Base-by-base conservation (phyloP, 306 rosid species). In the Rosa persica region DNA sequence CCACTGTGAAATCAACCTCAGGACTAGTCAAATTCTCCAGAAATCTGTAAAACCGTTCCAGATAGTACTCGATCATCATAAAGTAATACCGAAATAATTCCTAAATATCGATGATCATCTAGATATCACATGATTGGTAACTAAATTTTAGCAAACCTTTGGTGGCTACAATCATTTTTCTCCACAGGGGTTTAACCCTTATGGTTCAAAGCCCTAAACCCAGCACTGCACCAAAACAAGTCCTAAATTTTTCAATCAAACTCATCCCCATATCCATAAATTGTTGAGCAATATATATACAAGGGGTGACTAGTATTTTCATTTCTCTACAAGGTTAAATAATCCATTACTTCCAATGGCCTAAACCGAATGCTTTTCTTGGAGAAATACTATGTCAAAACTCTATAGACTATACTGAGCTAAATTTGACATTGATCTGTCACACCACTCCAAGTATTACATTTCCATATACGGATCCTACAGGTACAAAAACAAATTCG, bases 21-120 rank as follows among this genome's bases (percentile, higher is more conserved):
- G 87, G 83, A 38, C 85, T 83, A 90, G 81, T 88, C 64, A 89
- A 70, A 81, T 84, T 81, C 86, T 92, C 98, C 70, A 94, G 69
- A 61, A 87, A 92, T 85, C 98, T 94, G 85, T 75, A 73, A 79
- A 64, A 58, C 0, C 81, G 42, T 17, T 39, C 66, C 38, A 65
- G 10, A 23, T 10, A 49, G 4, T 23, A 67, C 42, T 39, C 40
- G 4, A 74, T 57, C 23, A 17, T 8, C 39, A 13, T 8, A 17
- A n/a, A 1, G 12, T 36, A 36, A 16, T 16, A 65, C 46, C 70
- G 17, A 17, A 1, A 36, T 36, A 36, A 36, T 19, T 17, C 42
- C 0, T 65, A 15, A 5, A 65, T 3, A 27, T 15, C 10, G n/a
- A 62, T 25, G 4, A 7, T 12, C 67, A 62, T 62, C 67, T 5